Conservation (phyloP, 768 basidiomycete genomes). For the Coprinopsis strossmayeri region DNA sequence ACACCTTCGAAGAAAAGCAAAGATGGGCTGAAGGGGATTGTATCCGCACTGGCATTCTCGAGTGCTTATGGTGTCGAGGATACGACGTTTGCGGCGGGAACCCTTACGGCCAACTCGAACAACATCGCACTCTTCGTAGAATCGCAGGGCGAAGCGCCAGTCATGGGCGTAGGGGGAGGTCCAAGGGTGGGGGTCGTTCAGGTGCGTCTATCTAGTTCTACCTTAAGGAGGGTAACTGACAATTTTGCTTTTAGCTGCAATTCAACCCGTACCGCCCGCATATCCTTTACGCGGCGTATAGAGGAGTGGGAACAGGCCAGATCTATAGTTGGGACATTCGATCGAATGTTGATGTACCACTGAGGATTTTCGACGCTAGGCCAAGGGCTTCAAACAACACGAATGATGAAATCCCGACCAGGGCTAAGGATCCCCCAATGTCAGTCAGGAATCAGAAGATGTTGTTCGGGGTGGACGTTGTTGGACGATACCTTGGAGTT, state of each 20-base stretch:
- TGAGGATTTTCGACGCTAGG: constrained; percentile 27
- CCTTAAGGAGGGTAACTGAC: neutral
- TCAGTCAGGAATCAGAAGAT: constrained; percentile 66
- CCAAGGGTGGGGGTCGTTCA: constrained; percentile 45
- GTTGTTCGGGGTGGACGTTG: constrained; percentile 69
- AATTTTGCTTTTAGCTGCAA: constrained; percentile 20
- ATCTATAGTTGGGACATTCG: constrained; percentile 82
- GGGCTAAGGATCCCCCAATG: neutral
- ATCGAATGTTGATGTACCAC: constrained; percentile 37
- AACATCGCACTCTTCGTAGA: constrained; percentile 70
- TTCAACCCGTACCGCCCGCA: constrained; percentile 74
- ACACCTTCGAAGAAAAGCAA: constrained; percentile 71
- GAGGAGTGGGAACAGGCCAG: constrained; percentile 42
- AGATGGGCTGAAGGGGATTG: constrained; percentile 87
- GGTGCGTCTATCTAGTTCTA: constrained; percentile 26
- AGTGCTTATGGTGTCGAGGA: constrained; percentile 46
- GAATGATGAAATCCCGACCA: constrained; percentile 5
- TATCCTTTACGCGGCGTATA: constrained; percentile 73
- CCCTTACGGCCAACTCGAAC: constrained; percentile 44
- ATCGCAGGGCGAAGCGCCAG: constrained; percentile 41
- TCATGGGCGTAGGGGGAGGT: constrained; percentile 60
- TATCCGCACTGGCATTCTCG: constrained; percentile 79
- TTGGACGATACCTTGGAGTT: constrained; percentile 54
- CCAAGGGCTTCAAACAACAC: too few relatives aligned
- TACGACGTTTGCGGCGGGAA: constrained; percentile 72